These are phyloP conservation scores for Lachancea fermentati DNA, from an alignment of 805 yeast species.

Conservation along the genomic window DNA sequence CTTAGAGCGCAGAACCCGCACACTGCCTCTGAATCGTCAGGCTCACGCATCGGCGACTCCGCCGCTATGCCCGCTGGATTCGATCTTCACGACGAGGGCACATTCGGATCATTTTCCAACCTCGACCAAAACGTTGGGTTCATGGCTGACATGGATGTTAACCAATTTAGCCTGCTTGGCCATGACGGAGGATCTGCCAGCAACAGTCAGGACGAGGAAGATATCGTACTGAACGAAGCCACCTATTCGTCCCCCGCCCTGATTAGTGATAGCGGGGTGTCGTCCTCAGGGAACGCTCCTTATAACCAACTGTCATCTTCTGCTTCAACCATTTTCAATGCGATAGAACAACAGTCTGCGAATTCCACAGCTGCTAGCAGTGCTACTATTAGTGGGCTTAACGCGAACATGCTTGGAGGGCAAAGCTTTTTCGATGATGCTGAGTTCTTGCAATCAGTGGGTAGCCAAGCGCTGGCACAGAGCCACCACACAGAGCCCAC, in stretches of 20 bases:
- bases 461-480: neutral
- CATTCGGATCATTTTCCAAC: conserved; percentile 17
- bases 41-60: neutral
- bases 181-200: conserved; percentile 6
- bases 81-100: conserved; percentile 3
- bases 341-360: neutral
- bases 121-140: conserved; percentile 15
- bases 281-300: conserved; percentile 4
- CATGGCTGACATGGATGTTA: conserved; percentile 9
- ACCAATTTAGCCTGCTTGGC: conserved; percentile 7
- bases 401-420: conserved; percentile 5
- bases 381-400: conserved; percentile 4
- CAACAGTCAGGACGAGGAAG: conserved; percentile 8
- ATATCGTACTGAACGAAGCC: conserved; percentile 2
- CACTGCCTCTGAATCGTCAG: neutral
- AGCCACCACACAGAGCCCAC: conserved; percentile 4
- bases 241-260: conserved; percentile 12
- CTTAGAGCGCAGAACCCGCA: neutral
- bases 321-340: conserved; percentile 1
- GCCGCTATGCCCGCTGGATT: neutral
- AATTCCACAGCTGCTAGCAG: neutral
- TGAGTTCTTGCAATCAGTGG: conserved; percentile 6
- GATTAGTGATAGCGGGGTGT: conserved; percentile 10
- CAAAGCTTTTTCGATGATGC: conserved; percentile 8
- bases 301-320: conserved; percentile 2